Base-by-base conservation (phyloP, 345 rosid species). In the Reutealis trisperma region DNA sequence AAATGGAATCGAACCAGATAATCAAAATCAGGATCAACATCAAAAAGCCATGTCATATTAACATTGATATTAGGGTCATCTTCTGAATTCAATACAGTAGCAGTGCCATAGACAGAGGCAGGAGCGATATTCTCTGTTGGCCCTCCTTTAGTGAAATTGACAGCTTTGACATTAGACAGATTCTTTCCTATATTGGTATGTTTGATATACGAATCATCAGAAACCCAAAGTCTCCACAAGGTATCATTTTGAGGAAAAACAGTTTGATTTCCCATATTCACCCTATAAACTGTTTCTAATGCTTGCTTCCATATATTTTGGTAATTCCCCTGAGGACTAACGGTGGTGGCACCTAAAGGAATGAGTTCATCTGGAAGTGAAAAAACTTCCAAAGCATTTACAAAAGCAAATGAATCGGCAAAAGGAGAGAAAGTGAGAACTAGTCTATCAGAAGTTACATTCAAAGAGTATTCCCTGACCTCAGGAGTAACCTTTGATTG, bases 1-100 rank as follows among this genome's bases (percentile, higher is more conserved):
- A 94, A 88, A 76, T 94, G 98, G 78, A 93, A 90, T 78, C 98
- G 84, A 5, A 91, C 83, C 41, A 93, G 83, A 81, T 91, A 89
- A 16, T 88, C 88, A 62, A 93, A 94, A 67, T 89, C 88, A 58
- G 92, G 87, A 54, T 90, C 91, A 55, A 93, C 88, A 3, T 72
- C 73, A 68, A 92, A 91, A 21, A 59, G 75, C 98, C 97, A 93
- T 22, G 98, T 94, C 41, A 94, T 47, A 64, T 94, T 94, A 1
- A 81, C 90, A 10, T 61, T 81, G 0, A 52, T 49, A 18, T 0
- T 21, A 37, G 91, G 91, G 80, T 86, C 82, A 2, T 0, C 0
- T 0, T 49, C 89, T 14, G 87, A 73, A 73, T 82, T 79, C 73
- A 92, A 73, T 81, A 63, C 32, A 16, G 94, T 89, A 24, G 90